Evolutionary conservation across 2,329 filamentous ascomycete species (phyloP), one percentile per base, ranked within the genome.

Genomic region (Aspergillus sp.): DNA sequence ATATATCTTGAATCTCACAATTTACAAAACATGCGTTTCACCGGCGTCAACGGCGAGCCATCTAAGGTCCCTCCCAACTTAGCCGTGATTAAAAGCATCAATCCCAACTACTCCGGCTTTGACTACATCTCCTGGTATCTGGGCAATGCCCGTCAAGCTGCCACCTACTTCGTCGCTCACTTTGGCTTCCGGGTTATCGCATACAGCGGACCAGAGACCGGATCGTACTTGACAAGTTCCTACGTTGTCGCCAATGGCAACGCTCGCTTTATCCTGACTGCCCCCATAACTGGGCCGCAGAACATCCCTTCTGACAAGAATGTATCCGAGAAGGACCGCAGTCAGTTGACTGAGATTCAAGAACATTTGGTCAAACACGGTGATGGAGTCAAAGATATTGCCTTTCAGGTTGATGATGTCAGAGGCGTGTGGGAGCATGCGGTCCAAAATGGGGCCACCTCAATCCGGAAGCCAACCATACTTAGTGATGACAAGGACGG

Each of bases 111-210:
- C 28, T 12, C 28, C 3, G 91, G 91, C 70, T 96, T 96, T 76
- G 91, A 96, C 77, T 91, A 96, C 75, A 85, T 96, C 60, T 91
- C 90, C 62, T 96, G 92, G 92, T 96, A 91, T 81, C 92, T 97
- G 36, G 92, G 92, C 72, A 97, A 97, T 74, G 92, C 92, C 65
- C 96, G 96, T 78, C 92, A 97, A 80, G 91, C 91, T 4, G 92
- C 92, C 21, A 85, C 89, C 9, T 96, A 91, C 79, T 97, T 96
- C 79, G 88, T 88, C 66, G 87, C 85, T 17, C 89, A 91, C 64
- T 91, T 96, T 80, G 92, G 91, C 57, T 96, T 97, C 80, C 82
- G 84, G 67, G 85, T 85, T 19, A 79, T 96, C 60, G 92, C 92
- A 63, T 96, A 96, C 78, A 85, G 85, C 49, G 92, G 92, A 7